Percentiles rank a stretch among this genome's conserved stretches.
Evolutionary conservation across 2,329 filamentous ascomycete genomes (phyloP).

Genomic region (Neonectria sp.): DNA sequence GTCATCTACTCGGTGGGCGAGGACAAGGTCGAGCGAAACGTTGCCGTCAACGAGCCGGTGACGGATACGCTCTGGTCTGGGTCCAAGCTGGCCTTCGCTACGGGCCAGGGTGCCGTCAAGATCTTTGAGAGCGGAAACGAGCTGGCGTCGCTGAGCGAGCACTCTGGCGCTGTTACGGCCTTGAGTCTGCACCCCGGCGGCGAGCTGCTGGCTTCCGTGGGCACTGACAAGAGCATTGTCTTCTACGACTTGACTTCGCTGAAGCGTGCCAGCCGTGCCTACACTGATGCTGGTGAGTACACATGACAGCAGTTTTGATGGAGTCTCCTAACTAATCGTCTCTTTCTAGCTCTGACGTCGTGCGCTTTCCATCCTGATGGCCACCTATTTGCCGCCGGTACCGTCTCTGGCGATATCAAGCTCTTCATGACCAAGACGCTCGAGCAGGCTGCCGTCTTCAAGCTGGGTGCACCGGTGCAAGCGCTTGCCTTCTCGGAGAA

Average conservation of each 20-base stretch:
- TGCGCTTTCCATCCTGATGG: constrained; percentile 96
- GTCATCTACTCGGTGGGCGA: constrained; percentile 82
- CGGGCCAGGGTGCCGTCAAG: constrained; percentile 83
- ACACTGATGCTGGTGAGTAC: constrained; percentile 82
- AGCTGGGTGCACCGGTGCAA: constrained; percentile 78
- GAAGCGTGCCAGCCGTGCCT: constrained; percentile 82
- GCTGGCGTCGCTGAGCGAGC: constrained; percentile 80
- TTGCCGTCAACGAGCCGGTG: constrained; percentile 78
- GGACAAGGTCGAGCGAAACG: constrained; percentile 76
- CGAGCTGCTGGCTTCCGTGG: constrained; percentile 87
- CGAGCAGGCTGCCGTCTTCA: constrained; percentile 82
- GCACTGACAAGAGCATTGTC: constrained; percentile 91
- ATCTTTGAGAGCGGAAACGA: constrained; percentile 82
- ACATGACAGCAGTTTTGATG: neutral
- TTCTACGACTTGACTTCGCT: constrained; percentile 84
- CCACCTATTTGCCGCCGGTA: constrained; percentile 91
- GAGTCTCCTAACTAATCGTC: constrained; percentile 17
- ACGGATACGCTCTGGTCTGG: constrained; percentile 77
- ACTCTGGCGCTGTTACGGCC: constrained; percentile 85
- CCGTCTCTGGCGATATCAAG: constrained; percentile 84
- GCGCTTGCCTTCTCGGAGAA: constrained; percentile 94
- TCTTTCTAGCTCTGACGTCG: constrained; percentile 75
- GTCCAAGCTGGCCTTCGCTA: constrained; percentile 79
- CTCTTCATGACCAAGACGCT: constrained; percentile 90
- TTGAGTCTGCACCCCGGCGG: constrained; percentile 88